phyloP scores from a whole-genome alignment of 2,329 filamentous ascomycete genomes.

The Colletotrichum liaoningense region DNA sequence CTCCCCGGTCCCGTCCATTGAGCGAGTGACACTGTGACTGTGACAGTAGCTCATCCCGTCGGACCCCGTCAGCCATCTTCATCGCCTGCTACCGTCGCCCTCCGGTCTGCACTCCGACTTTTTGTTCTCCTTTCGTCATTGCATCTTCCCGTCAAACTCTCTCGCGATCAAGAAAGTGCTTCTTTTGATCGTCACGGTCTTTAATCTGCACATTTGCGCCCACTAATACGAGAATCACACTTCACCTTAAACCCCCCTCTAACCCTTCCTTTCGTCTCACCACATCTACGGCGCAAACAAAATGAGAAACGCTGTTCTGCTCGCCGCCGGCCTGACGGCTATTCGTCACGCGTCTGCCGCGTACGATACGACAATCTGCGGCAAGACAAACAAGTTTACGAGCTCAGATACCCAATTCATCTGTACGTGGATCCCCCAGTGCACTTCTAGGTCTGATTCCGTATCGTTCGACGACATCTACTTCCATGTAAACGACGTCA shows the following conservation, averaged over 20 bases:
- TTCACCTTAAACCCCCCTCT: not conserved
- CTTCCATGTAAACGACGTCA: not conserved
- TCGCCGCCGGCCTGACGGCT: constrained; percentile 30
- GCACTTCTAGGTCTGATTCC: not conserved
- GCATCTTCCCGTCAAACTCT: not conserved
- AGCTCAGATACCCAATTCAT: constrained; percentile 38
- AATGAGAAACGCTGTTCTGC: constrained; percentile 33
- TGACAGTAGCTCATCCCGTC: not conserved
- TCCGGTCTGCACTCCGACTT: not conserved
- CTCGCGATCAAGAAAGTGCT: not conserved
- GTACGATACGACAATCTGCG: constrained; percentile 44
- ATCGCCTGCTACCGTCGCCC: not conserved
- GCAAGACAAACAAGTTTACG: constrained; percentile 40
- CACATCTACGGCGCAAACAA: not conserved
- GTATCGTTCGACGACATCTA: not conserved
- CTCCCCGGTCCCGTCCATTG: not conserved
- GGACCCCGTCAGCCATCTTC: not conserved
- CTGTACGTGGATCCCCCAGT: constrained; percentile 38
- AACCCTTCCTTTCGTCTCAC: not conserved
- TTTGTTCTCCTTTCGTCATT: not conserved
- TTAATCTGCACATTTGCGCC: not conserved
- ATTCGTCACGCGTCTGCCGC: constrained; percentile 29
- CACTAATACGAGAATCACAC: not conserved
- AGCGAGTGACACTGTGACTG: not conserved
- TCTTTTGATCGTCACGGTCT: not conserved